Conservation (phyloP, 2,329 filamentous ascomycete species). For the Blastomyces emzantsi region DNA sequence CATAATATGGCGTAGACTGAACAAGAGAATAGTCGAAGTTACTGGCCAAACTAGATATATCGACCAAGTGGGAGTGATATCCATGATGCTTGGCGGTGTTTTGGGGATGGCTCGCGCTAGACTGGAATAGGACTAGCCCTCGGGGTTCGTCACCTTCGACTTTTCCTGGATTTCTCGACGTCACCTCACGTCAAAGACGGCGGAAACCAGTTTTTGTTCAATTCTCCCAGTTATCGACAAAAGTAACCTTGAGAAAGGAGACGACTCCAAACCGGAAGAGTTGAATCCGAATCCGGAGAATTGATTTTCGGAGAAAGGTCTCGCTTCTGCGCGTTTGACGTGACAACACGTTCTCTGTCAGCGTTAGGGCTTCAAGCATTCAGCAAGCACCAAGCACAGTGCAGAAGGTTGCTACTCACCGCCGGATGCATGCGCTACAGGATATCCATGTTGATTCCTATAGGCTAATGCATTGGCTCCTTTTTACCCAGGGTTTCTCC, state of each 20-base stretch:
- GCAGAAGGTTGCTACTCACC: neutral
- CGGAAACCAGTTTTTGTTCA: neutral
- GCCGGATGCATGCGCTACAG: no score
- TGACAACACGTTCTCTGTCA: neutral
- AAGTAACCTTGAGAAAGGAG: no score
- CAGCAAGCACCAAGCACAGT: neutral
- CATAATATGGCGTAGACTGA: neutral
- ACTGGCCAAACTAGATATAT: no score
- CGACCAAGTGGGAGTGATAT: neutral
- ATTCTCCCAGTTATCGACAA: neutral
- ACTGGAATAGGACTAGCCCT: neutral
- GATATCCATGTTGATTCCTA: no score
- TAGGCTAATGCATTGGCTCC: neutral
- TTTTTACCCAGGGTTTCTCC: neutral
- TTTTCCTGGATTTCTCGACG: neutral
- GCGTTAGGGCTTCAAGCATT: neutral
- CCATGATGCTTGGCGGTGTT: no score
- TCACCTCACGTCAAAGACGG: neutral
- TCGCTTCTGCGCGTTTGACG: neutral
- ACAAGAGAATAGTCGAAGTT: neutral
- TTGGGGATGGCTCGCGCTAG: neutral
- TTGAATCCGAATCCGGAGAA: no score
- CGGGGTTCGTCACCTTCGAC: no score
- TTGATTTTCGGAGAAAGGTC: neutral
- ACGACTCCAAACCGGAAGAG: neutral